Conservation (phyloP, 2,329 filamentous ascomycete species). For the Paracorniculantispora psalliotae region DNA sequence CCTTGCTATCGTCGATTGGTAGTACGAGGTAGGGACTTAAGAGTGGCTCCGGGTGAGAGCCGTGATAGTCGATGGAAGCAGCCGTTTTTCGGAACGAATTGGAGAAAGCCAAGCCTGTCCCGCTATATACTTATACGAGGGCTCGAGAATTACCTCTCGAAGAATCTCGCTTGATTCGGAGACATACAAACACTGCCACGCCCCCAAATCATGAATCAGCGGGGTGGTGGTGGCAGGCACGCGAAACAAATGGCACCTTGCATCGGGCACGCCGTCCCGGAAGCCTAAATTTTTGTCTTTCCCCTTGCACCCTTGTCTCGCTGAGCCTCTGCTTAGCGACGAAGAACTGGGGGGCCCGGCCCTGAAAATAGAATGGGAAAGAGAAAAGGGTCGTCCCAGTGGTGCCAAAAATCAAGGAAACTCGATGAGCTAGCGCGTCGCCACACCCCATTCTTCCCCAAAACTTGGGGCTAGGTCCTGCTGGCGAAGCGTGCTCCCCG, state of each 20-base stretch:
- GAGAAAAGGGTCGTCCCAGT: neutral
- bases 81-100: no score
- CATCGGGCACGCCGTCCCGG: neutral
- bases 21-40: no score
- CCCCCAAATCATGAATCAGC: neutral
- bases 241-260: no score
- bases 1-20: no score
- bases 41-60: no score
- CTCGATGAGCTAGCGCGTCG: conserved; percentile 5
- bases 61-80: no score
- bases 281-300: neutral
- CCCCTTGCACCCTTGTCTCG: neutral
- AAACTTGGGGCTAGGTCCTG: conserved; percentile 2
- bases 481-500: neutral
- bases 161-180: neutral
- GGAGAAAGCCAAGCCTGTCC: no score
- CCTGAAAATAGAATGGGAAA: neutral
- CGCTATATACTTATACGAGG: no score
- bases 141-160: neutral
- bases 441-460: neutral
- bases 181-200: neutral
- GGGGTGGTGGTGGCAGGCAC: neutral
- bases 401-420: conserved; percentile 7
- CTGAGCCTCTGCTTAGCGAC: neutral
- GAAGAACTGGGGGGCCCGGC: neutral